Conservation (phyloP, 2,329 filamentous ascomycete species). For the Stylonectria norvegica region DNA sequence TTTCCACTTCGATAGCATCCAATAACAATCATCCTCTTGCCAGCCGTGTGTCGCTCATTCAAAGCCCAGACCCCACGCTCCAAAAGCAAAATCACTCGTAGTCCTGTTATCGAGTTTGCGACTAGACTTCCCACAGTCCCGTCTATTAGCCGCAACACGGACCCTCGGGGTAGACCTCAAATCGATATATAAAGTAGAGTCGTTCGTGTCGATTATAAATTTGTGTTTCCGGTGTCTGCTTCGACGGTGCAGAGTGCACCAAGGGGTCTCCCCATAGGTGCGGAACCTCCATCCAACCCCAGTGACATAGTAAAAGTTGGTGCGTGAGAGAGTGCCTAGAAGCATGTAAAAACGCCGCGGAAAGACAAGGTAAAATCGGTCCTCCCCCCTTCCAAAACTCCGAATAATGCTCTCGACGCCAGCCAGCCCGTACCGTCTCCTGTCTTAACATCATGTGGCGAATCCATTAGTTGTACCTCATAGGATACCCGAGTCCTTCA, state of each 20-base stretch:
- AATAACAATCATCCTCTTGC: too few relatives aligned
- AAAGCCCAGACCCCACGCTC: too few relatives aligned
- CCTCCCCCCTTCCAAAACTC: slow-evolving; percentile 22
- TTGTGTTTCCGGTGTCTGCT: slow-evolving; percentile 9
- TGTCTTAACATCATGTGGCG: slow-evolving; percentile 22
- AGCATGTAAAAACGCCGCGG: slow-evolving; percentile 18
- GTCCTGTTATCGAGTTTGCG: too few relatives aligned
- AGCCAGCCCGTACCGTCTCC: slow-evolving; percentile 21
- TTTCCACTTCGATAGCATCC: too few relatives aligned
- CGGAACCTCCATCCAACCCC: slow-evolving; percentile 11
- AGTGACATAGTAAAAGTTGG: slow-evolving; percentile 8
- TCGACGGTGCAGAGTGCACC: slow-evolving; percentile 4
- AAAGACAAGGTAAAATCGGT: slow-evolving; percentile 14
- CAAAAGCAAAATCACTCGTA: too few relatives aligned
- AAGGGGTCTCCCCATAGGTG: slow-evolving; percentile 9
- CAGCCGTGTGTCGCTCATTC: too few relatives aligned
- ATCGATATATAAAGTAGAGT: too few relatives aligned
- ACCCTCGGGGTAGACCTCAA: too few relatives aligned
- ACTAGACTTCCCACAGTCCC: slow-evolving; percentile 15
- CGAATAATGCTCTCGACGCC: slow-evolving; percentile 28
- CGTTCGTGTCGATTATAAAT: too few relatives aligned
- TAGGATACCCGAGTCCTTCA: slow-evolving; percentile 97
- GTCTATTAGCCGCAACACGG: slow-evolving; percentile 20
- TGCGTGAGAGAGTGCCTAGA: slow-evolving; percentile 9
- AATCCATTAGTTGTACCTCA: slow-evolving; percentile 40